Evolutionary conservation across 345 rosid species (phyloP).

Genomic region (Arabis alpina): DNA sequence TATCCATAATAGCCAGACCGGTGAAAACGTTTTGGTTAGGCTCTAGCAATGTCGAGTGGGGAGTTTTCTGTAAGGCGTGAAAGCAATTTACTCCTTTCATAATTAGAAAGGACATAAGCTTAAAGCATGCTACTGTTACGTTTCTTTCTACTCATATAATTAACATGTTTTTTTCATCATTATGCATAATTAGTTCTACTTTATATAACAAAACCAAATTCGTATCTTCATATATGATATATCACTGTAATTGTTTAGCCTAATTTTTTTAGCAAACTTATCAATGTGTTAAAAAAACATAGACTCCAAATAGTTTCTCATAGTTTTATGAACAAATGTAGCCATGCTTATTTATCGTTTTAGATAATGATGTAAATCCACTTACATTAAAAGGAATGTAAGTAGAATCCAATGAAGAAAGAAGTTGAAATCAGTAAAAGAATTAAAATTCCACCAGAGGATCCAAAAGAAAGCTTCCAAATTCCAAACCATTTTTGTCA

Average conservation of each 20-base stretch:
- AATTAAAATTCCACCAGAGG: neutral
- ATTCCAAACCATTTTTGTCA: neutral
- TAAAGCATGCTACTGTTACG: constrained; percentile 31
- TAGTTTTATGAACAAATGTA: neutral
- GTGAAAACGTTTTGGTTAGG: neutral
- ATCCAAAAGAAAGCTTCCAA: neutral
- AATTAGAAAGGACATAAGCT: constrained; percentile 20
- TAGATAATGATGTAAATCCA: neutral
- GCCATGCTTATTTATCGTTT: neutral
- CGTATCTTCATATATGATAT: neutral
- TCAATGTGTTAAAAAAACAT: too few relatives aligned
- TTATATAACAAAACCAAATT: neutral
- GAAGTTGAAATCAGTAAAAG: neutral
- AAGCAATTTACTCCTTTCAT: constrained; percentile 1
- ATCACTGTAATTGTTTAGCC: neutral
- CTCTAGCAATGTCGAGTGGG: constrained; percentile 1
- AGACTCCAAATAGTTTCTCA: neutral
- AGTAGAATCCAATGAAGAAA: neutral
- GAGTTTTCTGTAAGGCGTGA: constrained; percentile 9
- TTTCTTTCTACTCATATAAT: constrained; percentile 13
- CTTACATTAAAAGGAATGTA: neutral
- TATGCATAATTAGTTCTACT: constrained; percentile 17
- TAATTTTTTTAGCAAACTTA: neutral
- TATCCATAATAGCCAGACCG: neutral
- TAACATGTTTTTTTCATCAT: constrained; percentile 20